phyloP scores from a whole-genome alignment of 352 stramenopile species.

The Phytophthora fragariaefolia region DNA sequence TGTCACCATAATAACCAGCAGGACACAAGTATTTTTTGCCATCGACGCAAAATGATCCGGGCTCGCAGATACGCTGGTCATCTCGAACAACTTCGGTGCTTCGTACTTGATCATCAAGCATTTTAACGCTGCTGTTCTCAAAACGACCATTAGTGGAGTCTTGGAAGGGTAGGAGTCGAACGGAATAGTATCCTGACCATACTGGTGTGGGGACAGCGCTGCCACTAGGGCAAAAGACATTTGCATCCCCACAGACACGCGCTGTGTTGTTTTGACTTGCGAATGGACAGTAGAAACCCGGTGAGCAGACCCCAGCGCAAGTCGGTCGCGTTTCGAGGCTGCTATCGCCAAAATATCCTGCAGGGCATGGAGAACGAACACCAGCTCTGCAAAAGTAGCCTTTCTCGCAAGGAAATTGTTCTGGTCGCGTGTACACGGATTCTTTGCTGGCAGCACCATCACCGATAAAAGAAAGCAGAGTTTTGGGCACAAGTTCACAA shows the following conservation, averaged over 20 bases:
- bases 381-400: slow-evolving; percentile 68
- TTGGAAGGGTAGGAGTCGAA: slow-evolving; percentile 22
- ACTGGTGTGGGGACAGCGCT: slow-evolving; percentile 64
- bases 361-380: slow-evolving; percentile 60
- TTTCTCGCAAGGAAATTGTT: slow-evolving; percentile 64
- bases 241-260: slow-evolving; percentile 38
- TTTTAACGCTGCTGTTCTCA: slow-evolving; percentile 15
- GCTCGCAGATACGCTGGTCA: slow-evolving; percentile 63
- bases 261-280: slow-evolving; percentile 56
- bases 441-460: slow-evolving; percentile 18
- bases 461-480: slow-evolving; percentile 13
- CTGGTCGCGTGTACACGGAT: slow-evolving; percentile 49
- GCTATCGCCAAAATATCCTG: slow-evolving; percentile 46
- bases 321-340: slow-evolving; percentile 37
- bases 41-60: slow-evolving; percentile 68
- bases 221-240: slow-evolving; percentile 67
- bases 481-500: slow-evolving; percentile 41
- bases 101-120: slow-evolving; percentile 20
- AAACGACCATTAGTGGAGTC: slow-evolving; percentile 14
- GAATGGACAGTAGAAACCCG: slow-evolving; percentile 70
- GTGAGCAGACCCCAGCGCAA: slow-evolving; percentile 54
- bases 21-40: slow-evolving; percentile 66
- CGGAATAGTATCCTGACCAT: slow-evolving; percentile 68
- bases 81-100: slow-evolving; percentile 49
- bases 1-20: slow-evolving; percentile 59